A percentile compares a stretch with the other conserved stretches of the same genome.
phyloP scores from a whole-genome alignment of 352 stramenopile genomes.

The Phytophthora pinifolia region DNA sequence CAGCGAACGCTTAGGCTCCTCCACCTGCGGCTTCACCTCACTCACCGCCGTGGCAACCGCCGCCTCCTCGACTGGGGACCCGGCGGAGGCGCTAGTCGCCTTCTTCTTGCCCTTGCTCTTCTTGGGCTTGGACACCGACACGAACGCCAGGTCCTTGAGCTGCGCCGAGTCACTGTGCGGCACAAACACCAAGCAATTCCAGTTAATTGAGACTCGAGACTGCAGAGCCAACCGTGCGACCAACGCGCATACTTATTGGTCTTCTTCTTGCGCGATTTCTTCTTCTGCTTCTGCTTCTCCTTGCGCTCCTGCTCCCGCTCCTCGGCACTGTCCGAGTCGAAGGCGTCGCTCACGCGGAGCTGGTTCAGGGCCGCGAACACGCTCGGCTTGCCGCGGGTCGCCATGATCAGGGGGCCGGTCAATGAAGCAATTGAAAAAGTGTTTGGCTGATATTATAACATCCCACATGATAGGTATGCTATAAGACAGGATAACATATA shows the following conservation, averaged over 20 bases:
- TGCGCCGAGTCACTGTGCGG: constrained; percentile 50
- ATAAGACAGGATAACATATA: background rate
- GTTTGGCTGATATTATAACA: constrained; percentile 16
- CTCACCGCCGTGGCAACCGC: background rate
- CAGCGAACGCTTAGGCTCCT: constrained; percentile 8
- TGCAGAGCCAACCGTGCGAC: background rate
- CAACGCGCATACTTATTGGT: constrained; percentile 51
- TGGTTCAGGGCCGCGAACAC: constrained; percentile 71
- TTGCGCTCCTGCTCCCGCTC: constrained; percentile 55
- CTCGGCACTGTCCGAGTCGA: constrained; percentile 53
- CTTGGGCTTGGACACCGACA: constrained; percentile 57
- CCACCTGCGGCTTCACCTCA: constrained; percentile 11
- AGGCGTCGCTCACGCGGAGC: constrained; percentile 39
- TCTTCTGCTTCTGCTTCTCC: constrained; percentile 69
- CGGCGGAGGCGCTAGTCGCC: background rate
- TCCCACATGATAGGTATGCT: background rate
- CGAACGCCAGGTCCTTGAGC: constrained; percentile 78
- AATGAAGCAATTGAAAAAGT: constrained; percentile 21
- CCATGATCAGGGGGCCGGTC: constrained; percentile 26
- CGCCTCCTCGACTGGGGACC: constrained; percentile 19
- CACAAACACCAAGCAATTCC: background rate
- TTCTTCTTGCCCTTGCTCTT: constrained; percentile 60
- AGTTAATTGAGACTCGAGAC: no score
- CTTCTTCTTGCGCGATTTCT: constrained; percentile 78
- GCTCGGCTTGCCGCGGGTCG: constrained; percentile 57